phyloP scores from a whole-genome alignment of 768 basidiomycete genomes.

The Suillus occidentalis region DNA sequence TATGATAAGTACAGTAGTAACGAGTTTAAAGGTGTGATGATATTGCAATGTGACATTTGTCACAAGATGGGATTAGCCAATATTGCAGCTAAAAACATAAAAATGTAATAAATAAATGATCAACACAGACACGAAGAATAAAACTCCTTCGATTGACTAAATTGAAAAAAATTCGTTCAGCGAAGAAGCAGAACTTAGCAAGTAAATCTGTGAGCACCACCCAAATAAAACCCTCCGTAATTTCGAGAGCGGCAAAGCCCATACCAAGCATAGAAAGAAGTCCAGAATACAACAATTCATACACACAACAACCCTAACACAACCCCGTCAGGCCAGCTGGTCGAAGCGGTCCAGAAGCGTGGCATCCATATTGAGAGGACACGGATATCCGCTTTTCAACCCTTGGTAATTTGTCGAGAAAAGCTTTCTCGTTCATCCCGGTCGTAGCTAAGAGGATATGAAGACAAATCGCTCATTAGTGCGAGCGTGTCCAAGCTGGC shows the following conservation, averaged over 20 bases:
- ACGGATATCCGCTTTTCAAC: conserved; percentile 13
- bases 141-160: not conserved
- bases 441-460: conserved; percentile 81
- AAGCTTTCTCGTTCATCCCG: conserved; percentile 30
- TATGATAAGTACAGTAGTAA: conserved; percentile 1
- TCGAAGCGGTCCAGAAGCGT: conserved; percentile 15
- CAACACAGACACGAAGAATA: conserved; percentile 15
- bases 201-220: conserved; percentile 7
- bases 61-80: conserved; percentile 1
- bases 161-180: conserved; percentile 9
- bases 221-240: not conserved
- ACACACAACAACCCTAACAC: conserved; percentile 18
- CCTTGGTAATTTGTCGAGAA: conserved; percentile 25
- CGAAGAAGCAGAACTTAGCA: conserved; percentile 9
- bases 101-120: conserved; percentile 20
- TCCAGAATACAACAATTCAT: conserved; percentile 28
- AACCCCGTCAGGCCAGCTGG: conserved; percentile 30
- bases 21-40: not conserved
- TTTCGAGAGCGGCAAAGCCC: conserved; percentile 12
- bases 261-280: conserved; percentile 15
- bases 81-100: conserved; percentile 1
- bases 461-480: conserved; percentile 77
- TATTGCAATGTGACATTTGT: conserved; percentile 1
- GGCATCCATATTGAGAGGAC: conserved; percentile 2
- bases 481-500: conserved; percentile 86